Base-by-base conservation (phyloP, 2,329 filamentous ascomycete species). In the Seiridium cupressi region DNA sequence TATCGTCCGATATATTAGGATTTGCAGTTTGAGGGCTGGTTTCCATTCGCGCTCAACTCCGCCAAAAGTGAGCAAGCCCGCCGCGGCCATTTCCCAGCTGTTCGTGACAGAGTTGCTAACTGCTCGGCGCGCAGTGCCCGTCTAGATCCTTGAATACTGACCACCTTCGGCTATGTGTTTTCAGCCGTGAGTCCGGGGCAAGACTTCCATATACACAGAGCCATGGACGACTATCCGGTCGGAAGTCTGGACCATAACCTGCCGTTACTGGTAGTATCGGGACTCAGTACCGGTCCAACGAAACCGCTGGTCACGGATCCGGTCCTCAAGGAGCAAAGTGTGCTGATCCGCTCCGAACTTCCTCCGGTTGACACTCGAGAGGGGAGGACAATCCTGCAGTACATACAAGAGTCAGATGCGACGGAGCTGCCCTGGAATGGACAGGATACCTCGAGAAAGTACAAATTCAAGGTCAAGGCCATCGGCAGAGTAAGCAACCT, bases 241-340 rank as follows among this genome's bases (percentile, higher is more conserved):
- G 89, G 89, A 75, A 96, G 93, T 79, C 81, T 96, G 74, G 86
- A 89, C 73, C 93, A 95, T 77, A 96, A 95, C 76, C 83, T 96
- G 68, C 94, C 94, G 42, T 83, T 97, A 60, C 78, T 98, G 62
- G 80, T 96, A 51, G 84, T 96, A 40, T 92, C 92, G 44, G 95
- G 94, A 10, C 83, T 97, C 40, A 81, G 76, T 70, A 71, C 71
- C 65, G 68, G 74, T 68, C 71, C 34, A 65, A 80, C 65, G 70
- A 79, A 65, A 73, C 79, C 61, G 69, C 76, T 57, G 66, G 79
- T 63, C n/a, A 64, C 51, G 55, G 76, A 82, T 65, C 77, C 77
- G 51, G 80, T 81, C 57, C 79, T 89, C 46, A 81, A 84, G 68
- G 84, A 85, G 61, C 77, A 81, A 58, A 85, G 83, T 26, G 80